Evolutionary conservation across 2,329 filamentous ascomycete species (phyloP), one percentile per base, ranked within the genome.

Genomic region (Lachnellula subtilissima): DNA sequence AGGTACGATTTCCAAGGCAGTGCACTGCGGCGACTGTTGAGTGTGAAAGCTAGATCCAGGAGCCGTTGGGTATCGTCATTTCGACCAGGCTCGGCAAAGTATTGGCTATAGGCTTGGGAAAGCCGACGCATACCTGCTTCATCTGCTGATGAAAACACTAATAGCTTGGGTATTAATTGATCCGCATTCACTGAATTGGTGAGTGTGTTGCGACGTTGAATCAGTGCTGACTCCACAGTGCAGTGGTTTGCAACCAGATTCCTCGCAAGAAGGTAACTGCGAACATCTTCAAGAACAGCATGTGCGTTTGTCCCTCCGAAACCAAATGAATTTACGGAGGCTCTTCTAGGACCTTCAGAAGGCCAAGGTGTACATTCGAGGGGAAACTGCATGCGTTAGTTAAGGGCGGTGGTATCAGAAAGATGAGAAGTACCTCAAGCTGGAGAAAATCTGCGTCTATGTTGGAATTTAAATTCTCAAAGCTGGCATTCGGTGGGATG

Each of bases 391-490:
- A 39, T n/a, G 46, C 32, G 0, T 35, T 17, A 19, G 36, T 19
- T 2, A 15, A 9, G 8, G 11, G 25, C 14, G n/a, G 32, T 15
- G 25, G n/a, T 48, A 15, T 19, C n/a, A 35, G 11, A 35, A 32
- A n/a, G n/a, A 8, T 22, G n/a, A 48, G 2, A 28, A 19, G 17
- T n/a, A 43, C 39, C 23, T 52, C 9, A 15, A 45, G 25, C 4
- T 50, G n/a, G 12, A 37, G 19, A 37, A 39, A 53, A 23, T 53
- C 56, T 6, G 49, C 50, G 5, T 37, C 49, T 15, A 73, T 68
- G 6, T 64, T 63, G 1, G 69, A 62, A 48, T 76, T 77, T 1
- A 68, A 56, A 9, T 59, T 67, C 15, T 70, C 62, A 40, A 75
- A 58, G 8, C 59, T 52, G 8, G 63, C 39, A 15, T 68, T 69